Evolutionary conservation across 768 basidiomycete species (phyloP), one percentile per base, ranked within the genome.

Genomic region (Astraeus odoratus): DNA sequence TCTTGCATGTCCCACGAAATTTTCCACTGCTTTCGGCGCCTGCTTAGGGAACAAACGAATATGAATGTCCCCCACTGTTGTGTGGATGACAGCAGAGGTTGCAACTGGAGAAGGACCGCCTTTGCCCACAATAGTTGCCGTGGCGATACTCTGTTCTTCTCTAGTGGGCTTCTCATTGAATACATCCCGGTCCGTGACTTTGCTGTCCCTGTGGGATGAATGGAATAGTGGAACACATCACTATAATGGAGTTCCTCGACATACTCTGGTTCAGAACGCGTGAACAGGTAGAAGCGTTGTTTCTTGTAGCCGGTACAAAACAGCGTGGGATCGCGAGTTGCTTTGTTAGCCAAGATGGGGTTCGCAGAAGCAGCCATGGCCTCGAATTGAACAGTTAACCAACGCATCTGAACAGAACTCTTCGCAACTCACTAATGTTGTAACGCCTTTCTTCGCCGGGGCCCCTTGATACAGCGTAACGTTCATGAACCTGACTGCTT

Each of bases 101-200:
- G 91, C 86, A 25, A 91, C 65, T 0, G 81, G 80, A 1, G 87
- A 84, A 6, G 82, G 81, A 1, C 81, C 77, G 45, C 69, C 63
- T 54, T 66, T 68, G 50, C 72, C 64, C 10, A 74, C 57, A 1
- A 66, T 61, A 3, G 77, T 72, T 1, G 85, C 71, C 7, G 83
- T 64, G 3, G 92, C 92, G 39, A 94, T 79, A 24, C 80, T 85
- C 61, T 92, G 93, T 58, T 99, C 96, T 60, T 98, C 96, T 41
- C 93, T 78, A 1, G 95, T 98, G 2, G 96, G 96, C 37, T 86
- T 78, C 66, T 99, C 96, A 64, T 99, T 99, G 78, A 97, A 98
- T 44, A 99, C 83, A 54, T 99, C 96, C 46, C 96, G 83, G 52
- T 98, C 95, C 24, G 80, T 81, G 1, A 80, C 78, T 65, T 89